These are phyloP conservation scores for Suillus ampliporus DNA, from an alignment of 768 basidiomycete genomes.

Conservation along the genomic window DNA sequence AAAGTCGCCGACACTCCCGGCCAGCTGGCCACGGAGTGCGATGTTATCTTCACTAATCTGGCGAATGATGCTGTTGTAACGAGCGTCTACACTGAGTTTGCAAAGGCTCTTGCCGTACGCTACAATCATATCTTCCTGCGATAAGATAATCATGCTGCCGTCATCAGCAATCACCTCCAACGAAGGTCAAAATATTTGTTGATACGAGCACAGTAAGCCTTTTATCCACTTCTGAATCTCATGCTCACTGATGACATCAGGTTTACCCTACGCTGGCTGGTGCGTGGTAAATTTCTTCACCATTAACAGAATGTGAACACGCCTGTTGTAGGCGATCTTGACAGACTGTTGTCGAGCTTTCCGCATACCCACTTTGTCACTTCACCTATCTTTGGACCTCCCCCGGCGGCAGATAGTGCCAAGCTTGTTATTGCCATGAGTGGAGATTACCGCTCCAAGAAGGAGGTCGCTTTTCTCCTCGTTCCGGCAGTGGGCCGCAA, in stretches of 20 bases:
- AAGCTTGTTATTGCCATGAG: constrained; percentile 78
- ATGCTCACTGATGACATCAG: constrained; percentile 36
- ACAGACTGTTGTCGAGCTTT: constrained; percentile 63
- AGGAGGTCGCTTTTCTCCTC: constrained; percentile 76
- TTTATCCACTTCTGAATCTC: neutral
- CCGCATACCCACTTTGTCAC: constrained; percentile 70
- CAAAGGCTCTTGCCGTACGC: constrained; percentile 60
- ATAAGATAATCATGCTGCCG: constrained; percentile 11
- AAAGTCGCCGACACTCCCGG: constrained; percentile 59
- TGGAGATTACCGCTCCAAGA: constrained; percentile 83
- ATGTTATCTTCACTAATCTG: constrained; percentile 78
- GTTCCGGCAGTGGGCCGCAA: constrained; percentile 82
- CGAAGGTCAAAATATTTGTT: constrained; percentile 74
- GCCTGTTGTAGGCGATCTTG: constrained; percentile 60
- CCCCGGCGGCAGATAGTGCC: constrained; percentile 65
- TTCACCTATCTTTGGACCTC: constrained; percentile 80
- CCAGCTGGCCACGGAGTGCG: constrained; percentile 68
- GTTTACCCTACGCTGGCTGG: constrained; percentile 62
- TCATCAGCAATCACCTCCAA: constrained; percentile 46
- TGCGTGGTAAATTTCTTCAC: constrained; percentile 19
- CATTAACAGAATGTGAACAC: neutral
- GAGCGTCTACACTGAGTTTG: constrained; percentile 64
- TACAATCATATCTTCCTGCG: neutral
- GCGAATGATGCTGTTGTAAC: constrained; percentile 74
- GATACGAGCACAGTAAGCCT: constrained; percentile 82